A percentile compares a stretch with the other conserved stretches of the same genome.
phyloP scores from a whole-genome alignment of 2,329 filamentous ascomycete genomes.

The Capronia coronata region DNA sequence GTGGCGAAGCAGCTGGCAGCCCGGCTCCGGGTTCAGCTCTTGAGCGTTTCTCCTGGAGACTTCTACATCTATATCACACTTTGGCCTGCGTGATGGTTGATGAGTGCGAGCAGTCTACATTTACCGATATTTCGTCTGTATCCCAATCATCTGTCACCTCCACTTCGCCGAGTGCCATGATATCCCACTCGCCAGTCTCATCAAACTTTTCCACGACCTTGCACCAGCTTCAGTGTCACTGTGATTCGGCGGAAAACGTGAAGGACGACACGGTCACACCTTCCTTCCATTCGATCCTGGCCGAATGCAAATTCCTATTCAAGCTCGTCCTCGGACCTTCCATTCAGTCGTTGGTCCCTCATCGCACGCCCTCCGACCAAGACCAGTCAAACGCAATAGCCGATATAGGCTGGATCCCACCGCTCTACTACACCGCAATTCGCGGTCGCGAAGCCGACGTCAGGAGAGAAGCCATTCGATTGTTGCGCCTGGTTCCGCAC shows the following conservation, averaged over 20 bases:
- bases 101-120: too few relatives aligned
- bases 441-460: slow-evolving; percentile 31
- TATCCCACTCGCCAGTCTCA: too few relatives aligned
- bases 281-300: neutral
- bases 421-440: slow-evolving; percentile 32
- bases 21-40: neutral
- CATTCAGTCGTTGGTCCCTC: neutral
- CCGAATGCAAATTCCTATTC: neutral
- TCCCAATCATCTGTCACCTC: neutral
- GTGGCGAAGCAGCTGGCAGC: neutral
- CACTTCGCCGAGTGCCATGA: too few relatives aligned
- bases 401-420: slow-evolving; percentile 33
- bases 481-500: slow-evolving; percentile 20
- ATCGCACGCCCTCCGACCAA: neutral
- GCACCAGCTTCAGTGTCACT: too few relatives aligned
- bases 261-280: neutral
- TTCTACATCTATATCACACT: neutral
- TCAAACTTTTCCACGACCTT: too few relatives aligned
- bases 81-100: neutral
- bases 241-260: too few relatives aligned
- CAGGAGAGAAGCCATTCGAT: slow-evolving; percentile 27
- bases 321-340: neutral
- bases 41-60: neutral
- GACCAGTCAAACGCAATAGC: neutral
- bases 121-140: too few relatives aligned